Evolutionary conservation across 2,329 filamentous ascomycete species (phyloP).

Genomic region (Penicillium polonicum): DNA sequence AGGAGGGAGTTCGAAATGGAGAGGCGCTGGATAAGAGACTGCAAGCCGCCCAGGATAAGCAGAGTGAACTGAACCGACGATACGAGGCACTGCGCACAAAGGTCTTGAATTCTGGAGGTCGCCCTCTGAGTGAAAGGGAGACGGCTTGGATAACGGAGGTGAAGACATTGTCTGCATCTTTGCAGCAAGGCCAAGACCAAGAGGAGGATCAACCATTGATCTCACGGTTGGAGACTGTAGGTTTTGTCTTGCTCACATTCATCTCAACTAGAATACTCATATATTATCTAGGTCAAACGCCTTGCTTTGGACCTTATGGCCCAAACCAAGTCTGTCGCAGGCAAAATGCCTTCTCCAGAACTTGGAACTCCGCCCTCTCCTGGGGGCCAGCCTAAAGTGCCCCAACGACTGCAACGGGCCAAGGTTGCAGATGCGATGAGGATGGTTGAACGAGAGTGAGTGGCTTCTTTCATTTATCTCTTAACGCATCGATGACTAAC

Average conservation of each 20-base stretch:
- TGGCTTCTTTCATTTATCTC: constrained; percentile 1
- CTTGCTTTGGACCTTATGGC: constrained; percentile 39
- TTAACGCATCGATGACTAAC: constrained; percentile 10
- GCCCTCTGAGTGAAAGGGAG: constrained; percentile 49
- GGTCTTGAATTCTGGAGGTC: constrained; percentile 43
- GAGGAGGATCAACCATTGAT: constrained; percentile 30
- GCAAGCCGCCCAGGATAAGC: constrained; percentile 40
- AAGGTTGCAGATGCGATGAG: constrained; percentile 50
- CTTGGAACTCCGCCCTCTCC: constrained; percentile 33
- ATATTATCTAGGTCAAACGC: constrained; percentile 38
- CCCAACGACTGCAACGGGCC: constrained; percentile 45
- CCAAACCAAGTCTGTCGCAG: constrained; percentile 37
- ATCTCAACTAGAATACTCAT: constrained; percentile 14
- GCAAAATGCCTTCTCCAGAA: constrained; percentile 29
- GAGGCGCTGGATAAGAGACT: constrained; percentile 42
- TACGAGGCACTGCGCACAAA: constrained; percentile 48
- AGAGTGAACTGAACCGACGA: constrained; percentile 41
- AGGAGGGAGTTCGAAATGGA: constrained; percentile 33
- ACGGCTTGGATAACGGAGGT: constrained; percentile 48
- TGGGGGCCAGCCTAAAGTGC: constrained; percentile 35
- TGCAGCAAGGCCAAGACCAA: constrained; percentile 28
- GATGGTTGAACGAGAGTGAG: constrained; percentile 52
- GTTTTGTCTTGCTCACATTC: constrained; percentile 1
- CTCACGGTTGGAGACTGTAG: constrained; percentile 43
- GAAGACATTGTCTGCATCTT: constrained; percentile 37